Percentiles rank a stretch among this genome's conserved stretches.
phyloP scores from a whole-genome alignment of 352 stramenopile genomes.

The Phytophthora rubi region DNA sequence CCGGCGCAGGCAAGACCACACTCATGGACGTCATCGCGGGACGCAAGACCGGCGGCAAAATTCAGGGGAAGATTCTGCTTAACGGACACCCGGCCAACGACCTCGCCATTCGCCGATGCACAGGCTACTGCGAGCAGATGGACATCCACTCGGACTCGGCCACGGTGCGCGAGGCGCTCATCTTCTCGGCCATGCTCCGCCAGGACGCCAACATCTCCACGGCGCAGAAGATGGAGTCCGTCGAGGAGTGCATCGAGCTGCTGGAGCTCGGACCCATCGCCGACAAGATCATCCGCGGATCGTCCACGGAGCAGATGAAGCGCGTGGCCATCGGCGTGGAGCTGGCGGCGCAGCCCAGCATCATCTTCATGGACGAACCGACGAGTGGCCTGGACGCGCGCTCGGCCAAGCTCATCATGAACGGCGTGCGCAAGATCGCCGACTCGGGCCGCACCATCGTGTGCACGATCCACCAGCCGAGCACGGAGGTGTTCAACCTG shows the following conservation, averaged over 20 bases:
- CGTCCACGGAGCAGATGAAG: slow-evolving; percentile 50
- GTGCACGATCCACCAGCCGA: slow-evolving; percentile 9
- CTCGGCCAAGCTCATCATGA: slow-evolving; percentile 77
- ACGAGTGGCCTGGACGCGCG: slow-evolving; percentile 84
- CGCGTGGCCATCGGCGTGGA: slow-evolving; percentile 82
- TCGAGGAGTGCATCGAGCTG: slow-evolving; percentile 38
- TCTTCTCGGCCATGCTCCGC: slow-evolving; percentile 85
- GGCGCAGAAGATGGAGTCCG: slow-evolving; percentile 37
- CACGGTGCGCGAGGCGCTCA: slow-evolving; percentile 87
- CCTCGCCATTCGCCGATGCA: slow-evolving; percentile 54
- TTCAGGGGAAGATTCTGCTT: slow-evolving; percentile 76
- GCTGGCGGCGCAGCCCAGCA: slow-evolving; percentile 75
- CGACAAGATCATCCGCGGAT: slow-evolving; percentile 46
- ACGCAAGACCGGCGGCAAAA: slow-evolving; percentile 34
- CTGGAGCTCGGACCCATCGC: slow-evolving; percentile 32
- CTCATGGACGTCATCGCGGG: slow-evolving; percentile 35
- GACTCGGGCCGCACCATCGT: slow-evolving; percentile 46
- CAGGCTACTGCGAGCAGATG: slow-evolving; percentile 81
- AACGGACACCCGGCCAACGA: slow-evolving; percentile 76
- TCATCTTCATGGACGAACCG: slow-evolving; percentile 73
- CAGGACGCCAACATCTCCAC: slow-evolving; percentile 39
- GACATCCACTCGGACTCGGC: slow-evolving; percentile 80
- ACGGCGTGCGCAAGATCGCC: slow-evolving; percentile 80
- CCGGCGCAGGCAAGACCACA: slow-evolving; percentile 69
- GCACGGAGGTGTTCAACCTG: slow-evolving; percentile 36